Base-by-base conservation (phyloP, 106 monocot species). In the Allium cepa region DNA sequence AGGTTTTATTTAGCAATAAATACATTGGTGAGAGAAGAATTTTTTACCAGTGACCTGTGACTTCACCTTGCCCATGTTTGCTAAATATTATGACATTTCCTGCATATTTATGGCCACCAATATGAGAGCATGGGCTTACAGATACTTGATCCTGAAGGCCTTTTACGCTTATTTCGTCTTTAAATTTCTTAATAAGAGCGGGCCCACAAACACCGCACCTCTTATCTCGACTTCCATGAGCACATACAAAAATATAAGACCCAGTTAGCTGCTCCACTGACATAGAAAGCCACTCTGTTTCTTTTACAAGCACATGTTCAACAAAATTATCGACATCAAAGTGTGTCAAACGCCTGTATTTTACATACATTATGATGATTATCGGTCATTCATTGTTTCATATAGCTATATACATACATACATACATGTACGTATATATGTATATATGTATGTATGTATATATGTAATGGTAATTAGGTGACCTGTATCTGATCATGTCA, bases 61-160 rank as follows among this genome's bases (percentile, higher is more conserved):
- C 92, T 68, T 84, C 79, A 69, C 88, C 84, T 75, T 81, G 76
- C 0, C 10, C 46, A 47, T 73, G 76, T 53, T 70, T 72, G 63
- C 84, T 76, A 65, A 90, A 99, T 61, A 99, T 77, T 45, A 99
- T 88, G 22, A 92, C 87, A 65, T 99, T 99, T 76, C 97, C 97
- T 55, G 97, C 92, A 84, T 92, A 99, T 55, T 99, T 90, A 78
- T 99, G 97, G 17, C 97, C 97, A 28, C 97, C 97, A 72, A 99
- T 64, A 53, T 99, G 97, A 2, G 97, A 99, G 68, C 97, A 92
- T 10, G 82, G 69, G 59, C 87, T 92, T 48, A 99, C 92, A 46
- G 63, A 84, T 26, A 90, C 82, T 69, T 82, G 72, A 50, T 62
- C 84, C 56, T 89, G 69, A 62, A 99, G 86, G 26, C 82, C 82